Evolutionary conservation across 2,329 filamentous ascomycete species (phyloP).

Genomic region (Metarhizium anisopliae): DNA sequence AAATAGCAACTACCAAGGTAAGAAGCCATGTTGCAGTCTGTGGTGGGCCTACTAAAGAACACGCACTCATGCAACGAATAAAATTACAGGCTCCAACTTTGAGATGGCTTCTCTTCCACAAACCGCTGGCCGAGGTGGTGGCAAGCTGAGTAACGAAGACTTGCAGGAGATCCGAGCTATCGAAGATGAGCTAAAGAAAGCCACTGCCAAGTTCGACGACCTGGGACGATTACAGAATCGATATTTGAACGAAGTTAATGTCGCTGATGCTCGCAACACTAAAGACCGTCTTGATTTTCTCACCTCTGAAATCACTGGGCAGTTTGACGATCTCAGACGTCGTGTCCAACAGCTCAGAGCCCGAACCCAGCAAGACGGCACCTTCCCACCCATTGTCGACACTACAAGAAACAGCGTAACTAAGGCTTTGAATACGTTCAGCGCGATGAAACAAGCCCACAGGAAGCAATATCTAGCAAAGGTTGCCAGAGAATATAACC

Average conservation of each 20-base stretch:
- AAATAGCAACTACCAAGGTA: conserved; percentile 22
- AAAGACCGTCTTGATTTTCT: not conserved
- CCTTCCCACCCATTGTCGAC: not conserved
- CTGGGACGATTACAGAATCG: not conserved
- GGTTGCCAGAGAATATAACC: conserved; percentile 82
- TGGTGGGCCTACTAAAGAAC: conserved; percentile 21
- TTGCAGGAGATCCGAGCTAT: not conserved
- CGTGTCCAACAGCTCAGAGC: not conserved
- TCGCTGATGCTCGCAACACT: not conserved
- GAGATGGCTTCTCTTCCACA: not conserved
- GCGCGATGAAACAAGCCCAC: conserved; percentile 71
- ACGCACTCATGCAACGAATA: not conserved
- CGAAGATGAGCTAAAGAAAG: not conserved
- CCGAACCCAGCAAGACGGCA: not conserved
- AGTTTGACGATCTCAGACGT: not conserved
- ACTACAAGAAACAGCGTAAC: not conserved
- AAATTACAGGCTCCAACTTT: not conserved
- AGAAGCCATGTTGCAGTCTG: conserved; percentile 8
- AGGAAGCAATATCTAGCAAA: conserved; percentile 73
- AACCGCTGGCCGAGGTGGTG: not conserved
- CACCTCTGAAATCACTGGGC: not conserved
- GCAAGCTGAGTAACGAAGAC: not conserved
- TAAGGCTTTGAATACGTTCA: conserved; percentile 61
- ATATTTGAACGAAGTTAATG: conserved; percentile 35
- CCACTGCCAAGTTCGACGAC: not conserved